Base-by-base conservation (phyloP, 1,284 basidiomycete species). In the Ceratobasidium sp. region DNA sequence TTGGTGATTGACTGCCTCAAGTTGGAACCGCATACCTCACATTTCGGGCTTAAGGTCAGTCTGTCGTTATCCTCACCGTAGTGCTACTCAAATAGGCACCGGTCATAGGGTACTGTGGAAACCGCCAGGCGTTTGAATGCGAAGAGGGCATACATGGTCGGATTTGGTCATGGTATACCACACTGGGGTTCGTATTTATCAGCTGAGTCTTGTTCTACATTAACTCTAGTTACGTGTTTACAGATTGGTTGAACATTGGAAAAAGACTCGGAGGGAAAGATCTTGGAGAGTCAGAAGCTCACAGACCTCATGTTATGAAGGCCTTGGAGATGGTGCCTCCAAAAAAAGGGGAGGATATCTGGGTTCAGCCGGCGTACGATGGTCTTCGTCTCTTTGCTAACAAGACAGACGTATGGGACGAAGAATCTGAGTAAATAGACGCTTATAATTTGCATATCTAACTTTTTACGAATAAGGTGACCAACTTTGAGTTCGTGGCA, bases 1-100 rank as follows among this genome's bases (percentile, higher is more conserved):
- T 85, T 93, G 77, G 88, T 94, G 60, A 85, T 95, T 50, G 94
- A 95, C 82, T 94, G 93, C 81, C 85, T 95, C 60, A 86, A 90
- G 55, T 85, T 93, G 3, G 81, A 83, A 3, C 83, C 87, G 1
- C 92, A 93, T 82, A 89, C 87, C 27, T 94, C 93, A 7, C 94
- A 95, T 83, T 88, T 93, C 80, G 93, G 93, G 0, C 80, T 95
- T 18, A 86, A 85, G 52, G 64, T 55, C 2, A 27, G 62, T 55
- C 2, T 18, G 2, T 50, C n/a, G 14, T 20, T 23, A 5, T 62
- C 33, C 4, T 27, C 2, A 12, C 30, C 41, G 20, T 20, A 33
- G 7, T 30, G 23, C 50, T 66, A 23, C 20, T 65, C 3, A 66
- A 27, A 35, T 0, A 41, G 27, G 5, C 8, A 30, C 23, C 30